A percentile compares a stretch with the other conserved stretches of the same genome.
Conservation (phyloP, 1,284 basidiomycete species). For the Waitea zeae region DNA sequence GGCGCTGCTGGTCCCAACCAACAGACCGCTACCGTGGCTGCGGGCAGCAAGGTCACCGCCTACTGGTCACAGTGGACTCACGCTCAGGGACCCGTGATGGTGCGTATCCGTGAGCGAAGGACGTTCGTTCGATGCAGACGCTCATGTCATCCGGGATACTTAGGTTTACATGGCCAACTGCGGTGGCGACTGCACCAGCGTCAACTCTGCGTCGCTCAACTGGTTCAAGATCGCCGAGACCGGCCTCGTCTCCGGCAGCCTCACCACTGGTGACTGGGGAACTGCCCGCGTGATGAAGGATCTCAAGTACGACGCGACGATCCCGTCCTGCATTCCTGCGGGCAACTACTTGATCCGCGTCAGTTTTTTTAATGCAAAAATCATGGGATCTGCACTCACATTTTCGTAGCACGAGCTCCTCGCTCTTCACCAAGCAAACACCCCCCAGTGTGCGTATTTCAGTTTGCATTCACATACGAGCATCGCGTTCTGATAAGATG, state of each 20-base stretch:
- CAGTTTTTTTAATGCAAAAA: constrained; percentile 9
- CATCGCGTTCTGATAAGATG: not conserved
- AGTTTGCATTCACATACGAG: not conserved
- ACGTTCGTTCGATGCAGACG: not conserved
- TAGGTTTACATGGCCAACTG: constrained; percentile 18
- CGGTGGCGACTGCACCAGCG: constrained; percentile 15
- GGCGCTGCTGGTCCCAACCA: constrained; percentile 16
- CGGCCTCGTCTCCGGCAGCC: constrained; percentile 18
- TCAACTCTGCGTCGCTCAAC: constrained; percentile 16
- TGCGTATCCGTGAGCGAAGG: constrained; percentile 5
- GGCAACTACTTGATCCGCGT: constrained; percentile 20
- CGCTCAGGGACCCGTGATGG: constrained; percentile 16
- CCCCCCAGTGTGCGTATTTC: constrained; percentile 13
- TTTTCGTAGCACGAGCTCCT: constrained; percentile 9
- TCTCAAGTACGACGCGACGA: constrained; percentile 20
- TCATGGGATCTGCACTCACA: not conserved
- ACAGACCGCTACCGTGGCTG: constrained; percentile 18
- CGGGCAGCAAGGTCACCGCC: constrained; percentile 22
- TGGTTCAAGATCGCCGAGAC: constrained; percentile 24
- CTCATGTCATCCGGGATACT: not conserved
- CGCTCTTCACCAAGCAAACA: constrained; percentile 16
- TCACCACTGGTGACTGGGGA: constrained; percentile 16
- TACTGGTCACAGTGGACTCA: constrained; percentile 22
- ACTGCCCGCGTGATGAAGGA: constrained; percentile 17
- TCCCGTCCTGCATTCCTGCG: constrained; percentile 16